Percentiles rank a stretch among this genome's conserved stretches.
phyloP scores from a whole-genome alignment of 805 yeast genomes.

The Saccharomycopsis vini region DNA sequence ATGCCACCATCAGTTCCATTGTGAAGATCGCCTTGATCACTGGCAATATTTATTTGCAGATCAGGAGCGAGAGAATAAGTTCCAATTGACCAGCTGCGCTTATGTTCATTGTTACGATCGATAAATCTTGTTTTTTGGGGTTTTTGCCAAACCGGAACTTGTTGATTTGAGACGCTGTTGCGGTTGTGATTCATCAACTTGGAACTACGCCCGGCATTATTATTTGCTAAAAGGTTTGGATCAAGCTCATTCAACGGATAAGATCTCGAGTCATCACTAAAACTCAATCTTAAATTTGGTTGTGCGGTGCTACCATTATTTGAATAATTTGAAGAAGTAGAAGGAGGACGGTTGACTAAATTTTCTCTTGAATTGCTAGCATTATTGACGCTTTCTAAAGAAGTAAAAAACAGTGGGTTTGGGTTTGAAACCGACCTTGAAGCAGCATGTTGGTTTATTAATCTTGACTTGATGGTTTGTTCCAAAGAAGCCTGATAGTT shows the following conservation, averaged over 20 bases:
- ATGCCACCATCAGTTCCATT: no score
- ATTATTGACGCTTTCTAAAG: no score
- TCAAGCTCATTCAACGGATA: slow-evolving; percentile 11
- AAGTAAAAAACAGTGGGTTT: slow-evolving; percentile 4
- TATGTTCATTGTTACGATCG: slow-evolving; percentile 14
- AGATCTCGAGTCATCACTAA: background rate
- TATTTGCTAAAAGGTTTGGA: slow-evolving; percentile 5
- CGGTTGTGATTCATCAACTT: background rate
- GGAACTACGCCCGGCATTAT: background rate
- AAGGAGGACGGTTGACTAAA: background rate
- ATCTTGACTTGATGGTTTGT: no score
- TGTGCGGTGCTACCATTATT: background rate
- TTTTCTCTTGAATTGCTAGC: background rate
- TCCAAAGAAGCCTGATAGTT: no score
- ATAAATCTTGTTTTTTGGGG: slow-evolving; percentile 10
- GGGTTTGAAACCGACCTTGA: slow-evolving; percentile 17
- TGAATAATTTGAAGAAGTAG: background rate
- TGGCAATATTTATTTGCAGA: no score
- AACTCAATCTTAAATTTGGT: no score
- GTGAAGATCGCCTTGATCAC: no score
- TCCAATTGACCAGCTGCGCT: slow-evolving; percentile 19
- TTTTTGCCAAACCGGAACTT: slow-evolving; percentile 13
- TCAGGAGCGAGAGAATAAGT: background rate
- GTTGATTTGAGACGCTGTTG: no score
- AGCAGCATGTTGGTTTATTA: no score